phyloP scores from a whole-genome alignment of 805 yeast genomes.

The Kodamaea sagamina region DNA sequence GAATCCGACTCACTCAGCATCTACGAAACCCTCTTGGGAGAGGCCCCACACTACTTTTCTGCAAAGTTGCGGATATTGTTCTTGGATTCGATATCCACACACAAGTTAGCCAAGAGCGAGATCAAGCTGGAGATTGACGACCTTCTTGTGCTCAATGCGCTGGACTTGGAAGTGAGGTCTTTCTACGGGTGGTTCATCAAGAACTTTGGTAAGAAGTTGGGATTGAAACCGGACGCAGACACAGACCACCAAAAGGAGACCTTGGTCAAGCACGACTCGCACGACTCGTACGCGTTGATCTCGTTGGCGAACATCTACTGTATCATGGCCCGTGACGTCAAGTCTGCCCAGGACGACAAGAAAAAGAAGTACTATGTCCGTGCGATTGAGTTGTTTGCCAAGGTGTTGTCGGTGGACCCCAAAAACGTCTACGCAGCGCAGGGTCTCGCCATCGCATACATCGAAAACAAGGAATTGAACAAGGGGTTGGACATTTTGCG shows the following conservation, averaged over 20 bases:
- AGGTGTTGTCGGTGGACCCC: conserved; percentile 82
- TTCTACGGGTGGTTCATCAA: conserved; percentile 88
- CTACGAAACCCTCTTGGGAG: conserved; percentile 58
- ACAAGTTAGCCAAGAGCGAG: conserved; percentile 38
- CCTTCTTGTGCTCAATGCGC: conserved; percentile 54
- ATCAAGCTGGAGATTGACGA: conserved; percentile 55
- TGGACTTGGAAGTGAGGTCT: conserved; percentile 80
- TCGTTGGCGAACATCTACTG: conserved; percentile 89
- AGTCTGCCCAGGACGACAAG: conserved; percentile 51
- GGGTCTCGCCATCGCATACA: conserved; percentile 91
- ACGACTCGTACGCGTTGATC: conserved; percentile 85
- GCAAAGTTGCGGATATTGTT: conserved; percentile 74
- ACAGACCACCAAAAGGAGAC: conserved; percentile 84
- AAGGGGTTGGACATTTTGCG: conserved; percentile 84
- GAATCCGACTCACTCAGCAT: conserved; percentile 41
- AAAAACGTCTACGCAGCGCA: conserved; percentile 94
- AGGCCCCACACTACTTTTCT: conserved; percentile 69
- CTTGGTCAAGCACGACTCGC: conserved; percentile 76
- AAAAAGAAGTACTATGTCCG: conserved; percentile 74
- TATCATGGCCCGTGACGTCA: conserved; percentile 74
- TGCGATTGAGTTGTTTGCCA: conserved; percentile 90
- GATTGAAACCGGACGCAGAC: conserved; percentile 57
- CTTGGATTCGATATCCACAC: conserved; percentile 52
- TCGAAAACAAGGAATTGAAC: conserved; percentile 74
- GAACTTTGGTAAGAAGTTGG: conserved; percentile 54